Percentiles rank a stretch among this genome's conserved stretches.
Evolutionary conservation across 1,284 basidiomycete species (phyloP).

Genomic region (Xanthoconium separans): DNA sequence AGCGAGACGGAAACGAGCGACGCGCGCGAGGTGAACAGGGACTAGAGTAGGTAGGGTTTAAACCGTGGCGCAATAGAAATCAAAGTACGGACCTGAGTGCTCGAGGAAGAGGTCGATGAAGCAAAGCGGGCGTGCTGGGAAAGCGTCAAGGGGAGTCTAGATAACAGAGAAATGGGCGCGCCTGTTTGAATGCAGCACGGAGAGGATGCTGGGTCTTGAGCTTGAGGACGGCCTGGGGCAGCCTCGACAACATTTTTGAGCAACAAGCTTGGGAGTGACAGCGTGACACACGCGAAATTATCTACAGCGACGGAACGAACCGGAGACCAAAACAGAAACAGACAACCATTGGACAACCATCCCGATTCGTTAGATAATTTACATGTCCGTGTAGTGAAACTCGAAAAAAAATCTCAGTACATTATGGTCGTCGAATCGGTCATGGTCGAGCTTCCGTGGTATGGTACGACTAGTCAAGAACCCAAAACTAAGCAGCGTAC

Average conservation of each 20-base stretch:
- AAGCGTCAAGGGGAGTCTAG: background rate
- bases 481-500: conserved; percentile 4
- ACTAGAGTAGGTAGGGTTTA: conserved; percentile 34
- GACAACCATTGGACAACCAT: too few species aligned
- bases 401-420: conserved; percentile 14
- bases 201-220: conserved; percentile 39
- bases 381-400: conserved; percentile 20
- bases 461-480: conserved; percentile 15
- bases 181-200: conserved; percentile 42
- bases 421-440: conserved; percentile 15
- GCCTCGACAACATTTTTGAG: conserved; percentile 74
- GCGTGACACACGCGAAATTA: conserved; percentile 22
- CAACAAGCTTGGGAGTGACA: conserved; percentile 29
- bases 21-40: conserved; percentile 68
- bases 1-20: conserved; percentile 78
- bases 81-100: conserved; percentile 52
- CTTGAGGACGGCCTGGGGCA: conserved; percentile 65
- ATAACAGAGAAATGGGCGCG: conserved; percentile 25
- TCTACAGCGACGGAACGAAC: conserved; percentile 30
- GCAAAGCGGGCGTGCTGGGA: conserved; percentile 62
- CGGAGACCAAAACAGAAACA: conserved; percentile 31
- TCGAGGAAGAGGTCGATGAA: conserved; percentile 57
- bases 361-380: conserved; percentile 34
- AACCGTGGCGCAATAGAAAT: background rate
- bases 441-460: conserved; percentile 15